A percentile compares a stretch with the other conserved stretches of the same genome.
These are phyloP conservation scores for Cordyceps javanica DNA, from an alignment of 2,329 filamentous ascomycete species.

Conservation along the genomic window DNA sequence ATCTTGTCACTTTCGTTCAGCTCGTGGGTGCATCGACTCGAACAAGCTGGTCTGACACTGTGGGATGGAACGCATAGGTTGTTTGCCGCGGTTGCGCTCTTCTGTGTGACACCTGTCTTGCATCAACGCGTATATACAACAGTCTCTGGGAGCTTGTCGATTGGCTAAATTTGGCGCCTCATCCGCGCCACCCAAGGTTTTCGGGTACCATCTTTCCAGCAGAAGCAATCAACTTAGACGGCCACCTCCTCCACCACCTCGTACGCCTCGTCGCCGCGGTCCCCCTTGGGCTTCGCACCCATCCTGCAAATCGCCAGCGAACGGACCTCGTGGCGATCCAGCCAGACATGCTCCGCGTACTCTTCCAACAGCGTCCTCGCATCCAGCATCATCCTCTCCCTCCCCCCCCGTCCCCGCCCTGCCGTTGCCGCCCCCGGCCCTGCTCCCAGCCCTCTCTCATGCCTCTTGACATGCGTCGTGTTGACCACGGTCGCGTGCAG, in stretches of 20 bases:
- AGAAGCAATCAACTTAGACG: slow-evolving; percentile 25
- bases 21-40: too few species aligned
- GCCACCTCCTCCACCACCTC: slow-evolving; percentile 46
- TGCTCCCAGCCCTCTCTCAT: too few species aligned
- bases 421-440: too few species aligned
- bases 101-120: too few species aligned
- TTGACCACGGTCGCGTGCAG: slow-evolving; percentile 85
- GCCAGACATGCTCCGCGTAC: slow-evolving; percentile 65
- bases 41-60: too few species aligned
- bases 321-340: slow-evolving; percentile 59
- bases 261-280: slow-evolving; percentile 48
- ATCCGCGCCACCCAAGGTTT: background rate
- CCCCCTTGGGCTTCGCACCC: slow-evolving; percentile 65
- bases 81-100: too few species aligned
- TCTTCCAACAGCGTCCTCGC: slow-evolving; percentile 48
- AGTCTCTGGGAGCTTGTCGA: too few species aligned
- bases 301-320: slow-evolving; percentile 76
- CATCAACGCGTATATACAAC: too few species aligned
- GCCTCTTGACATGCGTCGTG: slow-evolving; percentile 67
- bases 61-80: too few species aligned
- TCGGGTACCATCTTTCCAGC: background rate
- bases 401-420: slow-evolving; percentile 26
- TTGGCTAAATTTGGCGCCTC: too few species aligned
- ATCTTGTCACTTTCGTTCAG: too few species aligned
- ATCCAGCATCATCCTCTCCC: slow-evolving; percentile 44